phyloP scores from a whole-genome alignment of 148 eudicot genomes.

The Nepenthes gracilis region DNA sequence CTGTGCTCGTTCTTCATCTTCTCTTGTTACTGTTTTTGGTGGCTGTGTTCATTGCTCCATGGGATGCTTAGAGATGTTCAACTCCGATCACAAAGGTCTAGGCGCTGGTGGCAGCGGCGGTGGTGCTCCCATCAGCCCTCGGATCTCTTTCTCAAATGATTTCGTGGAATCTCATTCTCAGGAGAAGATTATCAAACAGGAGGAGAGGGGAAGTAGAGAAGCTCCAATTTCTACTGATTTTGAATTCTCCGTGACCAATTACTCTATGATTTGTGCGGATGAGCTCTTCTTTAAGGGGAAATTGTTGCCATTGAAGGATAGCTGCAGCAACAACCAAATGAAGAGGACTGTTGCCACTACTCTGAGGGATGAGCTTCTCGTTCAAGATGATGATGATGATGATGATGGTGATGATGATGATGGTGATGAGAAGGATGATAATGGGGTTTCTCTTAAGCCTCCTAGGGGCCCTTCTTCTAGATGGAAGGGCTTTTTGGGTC shows the following conservation, averaged over 20 bases:
- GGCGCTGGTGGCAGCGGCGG: not conserved
- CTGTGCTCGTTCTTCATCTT: no score
- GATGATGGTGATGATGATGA: not conserved
- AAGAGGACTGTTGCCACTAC: conserved; percentile 24
- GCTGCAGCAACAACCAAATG: conserved; percentile 5
- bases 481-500: conserved; percentile 76
- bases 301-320: conserved; percentile 54
- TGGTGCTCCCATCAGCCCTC: conserved; percentile 50
- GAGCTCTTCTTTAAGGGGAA: conserved; percentile 74
- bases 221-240: conserved; percentile 48
- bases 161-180: conserved; percentile 47
- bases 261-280: conserved; percentile 66
- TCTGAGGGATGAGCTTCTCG: conserved; percentile 65
- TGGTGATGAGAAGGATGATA: not conserved
- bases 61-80: conserved; percentile 76
- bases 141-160: conserved; percentile 92
- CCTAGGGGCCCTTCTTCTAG: conserved; percentile 29
- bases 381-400: conserved; percentile 17
- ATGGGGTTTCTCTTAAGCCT: conserved; percentile 32
- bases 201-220: conserved; percentile 5
- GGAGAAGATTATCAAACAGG: not conserved
- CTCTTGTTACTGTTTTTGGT: not conserved
- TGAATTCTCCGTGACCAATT: conserved; percentile 53
- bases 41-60: conserved; percentile 12
- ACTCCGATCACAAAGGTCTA: conserved; percentile 7